Percentiles rank a stretch among this genome's conserved stretches.
These are phyloP conservation scores for Toxoplasma gondii DNA, from an alignment of 169 alveolate species.

Conservation along the genomic window DNA sequence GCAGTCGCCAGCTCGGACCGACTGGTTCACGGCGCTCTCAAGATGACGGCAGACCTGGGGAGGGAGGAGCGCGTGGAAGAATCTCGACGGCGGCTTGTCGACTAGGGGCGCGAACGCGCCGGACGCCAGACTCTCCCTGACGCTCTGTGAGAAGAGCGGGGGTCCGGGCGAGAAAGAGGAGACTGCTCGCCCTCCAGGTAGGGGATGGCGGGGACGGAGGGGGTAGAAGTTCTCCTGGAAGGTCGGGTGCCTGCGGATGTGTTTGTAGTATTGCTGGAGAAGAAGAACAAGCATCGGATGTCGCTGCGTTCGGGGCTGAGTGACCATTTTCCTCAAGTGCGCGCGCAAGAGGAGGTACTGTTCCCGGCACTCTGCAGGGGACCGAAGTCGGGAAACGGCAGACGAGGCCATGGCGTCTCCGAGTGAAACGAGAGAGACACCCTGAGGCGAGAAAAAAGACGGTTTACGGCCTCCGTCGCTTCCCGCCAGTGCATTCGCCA, in stretches of 20 bases:
- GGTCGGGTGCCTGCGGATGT: not conserved
- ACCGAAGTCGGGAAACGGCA: not conserved
- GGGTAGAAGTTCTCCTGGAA: not conserved
- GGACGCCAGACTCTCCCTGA: not conserved
- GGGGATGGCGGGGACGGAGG: not conserved
- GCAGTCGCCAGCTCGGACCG: too few relatives aligned
- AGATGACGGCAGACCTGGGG: too few relatives aligned
- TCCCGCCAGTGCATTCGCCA: not conserved
- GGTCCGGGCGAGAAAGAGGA: not conserved
- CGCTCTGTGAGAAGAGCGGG: not conserved
- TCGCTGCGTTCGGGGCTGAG: not conserved
- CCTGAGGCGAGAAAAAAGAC: not conserved
- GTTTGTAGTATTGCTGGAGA: not conserved
- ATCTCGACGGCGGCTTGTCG: not conserved
- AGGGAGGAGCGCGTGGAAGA: too few relatives aligned
- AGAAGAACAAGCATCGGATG: constrained; percentile 1
- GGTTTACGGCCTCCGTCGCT: not conserved
- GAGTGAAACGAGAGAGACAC: not conserved
- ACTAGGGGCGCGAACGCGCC: not conserved
- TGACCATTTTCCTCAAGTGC: not conserved
- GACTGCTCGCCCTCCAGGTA: too few relatives aligned
- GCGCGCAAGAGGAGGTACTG: constrained; percentile 7
- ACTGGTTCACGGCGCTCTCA: too few relatives aligned
- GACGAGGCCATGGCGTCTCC: not conserved
- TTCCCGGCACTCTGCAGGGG: constrained; percentile 7